Evolutionary conservation across 2,329 filamentous ascomycete genomes (phyloP), one percentile per base, ranked within the genome.

Genomic region (Ceratocystis papillata): DNA sequence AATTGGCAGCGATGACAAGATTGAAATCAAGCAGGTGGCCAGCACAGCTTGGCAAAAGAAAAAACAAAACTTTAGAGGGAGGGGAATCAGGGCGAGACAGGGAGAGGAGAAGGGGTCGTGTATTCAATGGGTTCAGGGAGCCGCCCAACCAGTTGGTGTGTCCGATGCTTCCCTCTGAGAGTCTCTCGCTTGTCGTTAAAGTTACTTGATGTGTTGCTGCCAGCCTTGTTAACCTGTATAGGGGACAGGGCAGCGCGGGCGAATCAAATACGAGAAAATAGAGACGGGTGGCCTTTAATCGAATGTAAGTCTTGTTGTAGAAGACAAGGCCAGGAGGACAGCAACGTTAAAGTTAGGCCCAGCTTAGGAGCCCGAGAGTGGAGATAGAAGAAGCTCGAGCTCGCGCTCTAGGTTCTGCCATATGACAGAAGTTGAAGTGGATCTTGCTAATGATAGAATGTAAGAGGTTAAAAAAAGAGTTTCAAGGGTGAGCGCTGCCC

Each of bases 361-460:
- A 59, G 55, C 55, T 37, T 33, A 10, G 8, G 15, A 17, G n/a
- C 20, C 55, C 55, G 33, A 30, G 55, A 25, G 48, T 53, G 48
- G 48, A 53, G 48, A 25, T 41, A 41, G 37, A 25, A 17, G 55
- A 59, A 59, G 55, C 25, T 59, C 17, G 55, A 20, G 55, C 55
- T 59, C 28, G 5, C 15, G 17, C 33, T 53, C 45, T 50, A 15
- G 28, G 17, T 59, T 53, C 45, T 50, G 45, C 55, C 41, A 37
- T 63, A 63, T 63, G 62, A 53, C 62, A 48, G 62, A 63, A 33
- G 55, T 28, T 8, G 28, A 25, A 15, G 55, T 59, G 55, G 55
- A 59, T 10, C 45, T 44, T 44, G 55, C 3, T 59, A 59, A 59
- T 37, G 30, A 59, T 59, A 37, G 55, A 59, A 25, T 53, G 48